Conservation (phyloP, 306 rosid species). For the Leucaena leucocephala region DNA sequence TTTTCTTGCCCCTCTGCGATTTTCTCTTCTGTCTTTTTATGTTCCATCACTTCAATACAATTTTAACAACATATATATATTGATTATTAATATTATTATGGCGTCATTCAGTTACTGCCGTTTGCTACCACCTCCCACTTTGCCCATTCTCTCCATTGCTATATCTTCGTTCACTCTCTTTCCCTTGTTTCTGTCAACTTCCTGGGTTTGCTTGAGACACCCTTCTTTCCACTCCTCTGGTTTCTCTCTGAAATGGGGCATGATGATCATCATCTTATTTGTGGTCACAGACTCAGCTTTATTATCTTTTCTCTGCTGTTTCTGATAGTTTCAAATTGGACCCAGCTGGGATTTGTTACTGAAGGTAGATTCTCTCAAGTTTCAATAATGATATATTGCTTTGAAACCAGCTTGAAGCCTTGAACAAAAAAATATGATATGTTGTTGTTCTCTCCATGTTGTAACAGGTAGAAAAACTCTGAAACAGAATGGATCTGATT, state of each 20-base stretch:
- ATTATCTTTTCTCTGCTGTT: slow-evolving; percentile 45
- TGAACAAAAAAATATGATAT: background rate
- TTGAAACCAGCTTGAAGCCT: background rate
- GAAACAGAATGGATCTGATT: slow-evolving; percentile 33
- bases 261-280: slow-evolving; percentile 20
- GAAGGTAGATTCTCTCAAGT: slow-evolving; percentile 55
- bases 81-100: background rate
- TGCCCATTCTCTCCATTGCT: slow-evolving; percentile 18
- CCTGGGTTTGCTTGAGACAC: background rate
- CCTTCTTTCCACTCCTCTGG: background rate
- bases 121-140: slow-evolving; percentile 19
- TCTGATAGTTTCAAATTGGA: slow-evolving; percentile 57
- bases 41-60: slow-evolving; percentile 68
- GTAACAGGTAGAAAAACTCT: slow-evolving; percentile 63
- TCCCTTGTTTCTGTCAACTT: background rate
- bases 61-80: slow-evolving; percentile 30
- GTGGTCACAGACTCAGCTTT: slow-evolving; percentile 39
- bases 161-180: slow-evolving; percentile 24
- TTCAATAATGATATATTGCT: slow-evolving; percentile 1
- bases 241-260: slow-evolving; percentile 45
- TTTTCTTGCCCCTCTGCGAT: slow-evolving; percentile 47
- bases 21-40: slow-evolving; percentile 70
- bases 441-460: slow-evolving; percentile 26
- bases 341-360: slow-evolving; percentile 56
- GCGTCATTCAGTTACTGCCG: slow-evolving; percentile 41